Evolutionary conservation across 768 basidiomycete species (phyloP), one percentile per base, ranked within the genome.

Genomic region (Lactarius tabidus): DNA sequence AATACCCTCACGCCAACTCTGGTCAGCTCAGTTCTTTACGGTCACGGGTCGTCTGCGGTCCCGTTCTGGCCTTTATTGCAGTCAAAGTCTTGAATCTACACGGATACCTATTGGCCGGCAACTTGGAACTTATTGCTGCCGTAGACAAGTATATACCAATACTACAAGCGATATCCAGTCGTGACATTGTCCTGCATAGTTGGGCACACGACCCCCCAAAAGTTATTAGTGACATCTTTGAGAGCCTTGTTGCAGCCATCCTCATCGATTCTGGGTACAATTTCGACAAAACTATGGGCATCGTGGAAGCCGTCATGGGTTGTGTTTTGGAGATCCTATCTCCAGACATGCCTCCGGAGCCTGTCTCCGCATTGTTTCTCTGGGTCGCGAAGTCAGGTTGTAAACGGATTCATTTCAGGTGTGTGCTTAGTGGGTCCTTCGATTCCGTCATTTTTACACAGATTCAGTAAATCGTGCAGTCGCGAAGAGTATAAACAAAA

Each of bases 141-240:
- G 88, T 94, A 64, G 71, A 78, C 23, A 77, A 80, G 26, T 86
- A 87, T 52, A 83, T 85, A 3, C 85, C 86, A 1, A 71, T 86
- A 28, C 80, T 94, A 1, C 78, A 83, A 68, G 74, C 77, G 1
- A 78, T 86, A 53, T 78, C 86, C 0, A 81, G 79, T 0, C 80
- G 82, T 56, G 85, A 90, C 55, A 84, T 91, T 23, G 82, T 93
- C 53, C 73, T 81, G 15, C 80, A 82, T 39, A 85, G 88, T 7
- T 95, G 92, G 93, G 84, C 84, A 70, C 88, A 87, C 67, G 88
- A 93, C 70, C 91, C 93, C 10, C 93, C 94, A 0, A 96, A 96
- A 75, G 87, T 84, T 7, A 76, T 93, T 36, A 88, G 90, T 62
- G 94, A 96, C 71, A 83, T 93, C 5, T 80, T 95, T 60, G 94